Base-by-base conservation (phyloP, 257 asterid species). In the Solanum etuberosum region DNA sequence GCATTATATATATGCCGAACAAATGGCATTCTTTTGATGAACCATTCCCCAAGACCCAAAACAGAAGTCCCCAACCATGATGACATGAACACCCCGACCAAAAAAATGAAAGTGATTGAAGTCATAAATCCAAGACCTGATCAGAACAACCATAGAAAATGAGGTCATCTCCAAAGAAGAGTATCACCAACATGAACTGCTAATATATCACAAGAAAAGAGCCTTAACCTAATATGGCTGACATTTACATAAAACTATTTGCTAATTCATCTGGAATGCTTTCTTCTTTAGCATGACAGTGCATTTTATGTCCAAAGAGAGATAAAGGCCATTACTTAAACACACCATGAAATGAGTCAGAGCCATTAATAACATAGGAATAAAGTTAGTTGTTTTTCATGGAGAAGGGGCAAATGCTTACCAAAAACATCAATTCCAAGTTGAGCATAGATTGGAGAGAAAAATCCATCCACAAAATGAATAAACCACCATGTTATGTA, bases 401-500 rank as follows among this genome's bases (percentile, higher is more conserved):
- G 59, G 59, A 76, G 29, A 80, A 81, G 85, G 27, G 31, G 11
- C 20, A 81, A 81, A 86, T 42, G 86, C 89, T 86, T 88, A 91
- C 93, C 93, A 63, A 91, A 91, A 11, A 91, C 86, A 57, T 91
- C 88, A 83, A 91, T 87, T 54, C 93, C 93, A 70, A 91, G 92
- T 67, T 91, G 91, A 68, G 89, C 86, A 78, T 88, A 91, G 63
- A 91, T 90, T 23, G 91, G 93, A 16, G 92, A 90, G 91, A 90
- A 91, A 88, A 91, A 91, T 12, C 93, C 89, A 84, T 91, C 93
- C 68, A 91, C 93, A 31, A 91, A 87, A 81, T 91, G 93, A 84
- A 91, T 91, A 84, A 91, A 90, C 93, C 93, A 91, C 93, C 93
- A 91, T 31, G 93, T 91, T 85, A 88, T 84, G 43, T 90, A 91